These are phyloP conservation scores for Mucor lusitanicus DNA, from an alignment of 371 early-diverging fungal species.

Conservation along the genomic window DNA sequence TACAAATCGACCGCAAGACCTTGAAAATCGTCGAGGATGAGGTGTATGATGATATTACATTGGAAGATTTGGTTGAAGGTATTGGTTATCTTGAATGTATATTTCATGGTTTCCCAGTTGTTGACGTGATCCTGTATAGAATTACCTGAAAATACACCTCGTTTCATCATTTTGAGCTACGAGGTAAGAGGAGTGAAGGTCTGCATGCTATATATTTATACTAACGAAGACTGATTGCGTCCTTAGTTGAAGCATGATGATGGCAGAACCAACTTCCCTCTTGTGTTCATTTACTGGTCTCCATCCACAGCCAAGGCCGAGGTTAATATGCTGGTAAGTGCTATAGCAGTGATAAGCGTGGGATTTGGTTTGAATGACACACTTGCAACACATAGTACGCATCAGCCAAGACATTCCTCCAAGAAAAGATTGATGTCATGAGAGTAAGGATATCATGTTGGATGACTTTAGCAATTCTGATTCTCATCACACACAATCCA, in stretches of 20 bases:
- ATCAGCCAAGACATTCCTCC: conserved; percentile 66
- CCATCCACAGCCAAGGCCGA: conserved; percentile 60
- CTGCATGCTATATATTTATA: not conserved
- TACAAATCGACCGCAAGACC: conserved; percentile 58
- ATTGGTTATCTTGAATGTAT: not conserved
- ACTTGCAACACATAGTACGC: conserved; percentile 48
- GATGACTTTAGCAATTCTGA: not conserved
- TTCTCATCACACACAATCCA: not conserved
- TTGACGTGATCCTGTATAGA: conserved; percentile 29
- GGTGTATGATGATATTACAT: conserved; percentile 44
- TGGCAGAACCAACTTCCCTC: conserved; percentile 66
- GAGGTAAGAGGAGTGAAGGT: conserved; percentile 34
- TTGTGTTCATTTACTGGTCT: conserved; percentile 68
- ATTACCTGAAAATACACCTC: conserved; percentile 71
- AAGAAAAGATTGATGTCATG: conserved; percentile 52
- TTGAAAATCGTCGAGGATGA: conserved; percentile 60
- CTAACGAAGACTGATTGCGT: not conserved
- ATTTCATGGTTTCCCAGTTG: not conserved
- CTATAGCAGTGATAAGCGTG: not conserved
- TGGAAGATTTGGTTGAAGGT: conserved; percentile 68
- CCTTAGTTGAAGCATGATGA: conserved; percentile 56
- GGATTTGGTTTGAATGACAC: not conserved
- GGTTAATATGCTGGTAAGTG: conserved; percentile 59
- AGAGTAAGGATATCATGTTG: conserved; percentile 36
- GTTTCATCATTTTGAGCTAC: conserved; percentile 70